phyloP scores from a whole-genome alignment of 768 basidiomycete genomes.

The Lentinula edodes region DNA sequence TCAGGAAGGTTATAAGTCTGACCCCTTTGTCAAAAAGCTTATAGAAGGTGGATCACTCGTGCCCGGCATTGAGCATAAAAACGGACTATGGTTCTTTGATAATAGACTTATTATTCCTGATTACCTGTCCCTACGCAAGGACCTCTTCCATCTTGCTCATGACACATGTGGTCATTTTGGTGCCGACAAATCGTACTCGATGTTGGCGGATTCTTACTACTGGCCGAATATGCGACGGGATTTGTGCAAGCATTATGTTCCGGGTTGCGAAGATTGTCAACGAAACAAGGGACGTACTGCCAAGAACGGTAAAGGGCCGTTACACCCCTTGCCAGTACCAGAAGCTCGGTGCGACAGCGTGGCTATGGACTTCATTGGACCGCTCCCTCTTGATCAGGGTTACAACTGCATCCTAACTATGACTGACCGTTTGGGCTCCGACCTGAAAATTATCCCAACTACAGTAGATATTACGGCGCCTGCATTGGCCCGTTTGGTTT shows the following conservation, averaged over 20 bases:
- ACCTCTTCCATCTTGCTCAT: conserved; percentile 12
- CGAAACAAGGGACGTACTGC: conserved; percentile 19
- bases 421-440: background rate
- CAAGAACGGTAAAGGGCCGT: conserved; percentile 1
- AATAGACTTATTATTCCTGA: conserved; percentile 1
- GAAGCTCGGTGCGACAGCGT: conserved; percentile 1
- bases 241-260: conserved; percentile 18
- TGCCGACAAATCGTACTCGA: conserved; percentile 10
- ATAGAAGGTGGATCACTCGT: conserved; percentile 12
- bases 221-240: conserved; percentile 18
- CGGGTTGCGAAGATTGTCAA: conserved; percentile 17
- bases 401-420: conserved; percentile 16
- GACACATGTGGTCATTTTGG: conserved; percentile 13
- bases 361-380: conserved; percentile 14
- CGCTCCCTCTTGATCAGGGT: conserved; percentile 17
- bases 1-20: too few species aligned
- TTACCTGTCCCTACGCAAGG: background rate
- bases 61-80: background rate
- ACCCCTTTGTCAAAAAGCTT: too few species aligned
- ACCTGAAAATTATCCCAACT: conserved; percentile 11
- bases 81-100: conserved; percentile 2
- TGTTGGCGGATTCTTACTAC: conserved; percentile 10
- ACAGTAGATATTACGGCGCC: conserved; percentile 5
- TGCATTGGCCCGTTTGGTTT: conserved; percentile 11
- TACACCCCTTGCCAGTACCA: conserved; percentile 2